These are phyloP conservation scores for Xylaria scruposa DNA, from an alignment of 495 filamentous ascomycete genomes.

Conservation along the genomic window DNA sequence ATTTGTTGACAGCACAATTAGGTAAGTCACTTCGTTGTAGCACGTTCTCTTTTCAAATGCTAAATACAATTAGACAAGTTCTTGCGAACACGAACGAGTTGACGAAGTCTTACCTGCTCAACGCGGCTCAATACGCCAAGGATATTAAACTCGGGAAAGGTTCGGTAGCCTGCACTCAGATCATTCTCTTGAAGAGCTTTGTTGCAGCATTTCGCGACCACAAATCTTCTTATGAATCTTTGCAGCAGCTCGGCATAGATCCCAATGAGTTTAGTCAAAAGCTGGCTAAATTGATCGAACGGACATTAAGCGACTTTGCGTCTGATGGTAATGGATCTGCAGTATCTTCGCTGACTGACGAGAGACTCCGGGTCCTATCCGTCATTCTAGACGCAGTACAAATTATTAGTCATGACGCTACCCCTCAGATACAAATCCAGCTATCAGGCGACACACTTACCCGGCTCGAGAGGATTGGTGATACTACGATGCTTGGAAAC, in stretches of 20 bases:
- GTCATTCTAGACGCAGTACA: slow-evolving; percentile 33
- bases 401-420: background rate
- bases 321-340: slow-evolving; percentile 24
- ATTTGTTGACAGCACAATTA: slow-evolving; percentile 34
- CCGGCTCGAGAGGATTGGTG: slow-evolving; percentile 39
- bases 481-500: slow-evolving; percentile 36
- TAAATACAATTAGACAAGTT: slow-evolving; percentile 40
- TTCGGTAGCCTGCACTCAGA: slow-evolving; percentile 21
- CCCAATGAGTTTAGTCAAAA: slow-evolving; percentile 27
- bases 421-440: slow-evolving; percentile 3
- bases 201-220: slow-evolving; percentile 26
- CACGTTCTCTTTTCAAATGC: background rate
- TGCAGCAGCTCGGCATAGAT: slow-evolving; percentile 20
- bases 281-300: slow-evolving; percentile 31
- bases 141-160: slow-evolving; percentile 19
- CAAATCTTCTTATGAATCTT: slow-evolving; percentile 20
- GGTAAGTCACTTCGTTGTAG: slow-evolving; percentile 24
- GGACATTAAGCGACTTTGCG: slow-evolving; percentile 26
- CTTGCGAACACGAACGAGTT: slow-evolving; percentile 27
- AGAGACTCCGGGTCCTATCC: slow-evolving; percentile 24
- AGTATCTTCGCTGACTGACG: slow-evolving; percentile 10
- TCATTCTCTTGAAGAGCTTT: slow-evolving; percentile 36
- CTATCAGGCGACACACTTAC: slow-evolving; percentile 29
- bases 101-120: slow-evolving; percentile 33
- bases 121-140: slow-evolving; percentile 32